These are phyloP conservation scores for Trichoderma sp. DNA, from an alignment of 2,329 filamentous ascomycete genomes.

Conservation along the genomic window DNA sequence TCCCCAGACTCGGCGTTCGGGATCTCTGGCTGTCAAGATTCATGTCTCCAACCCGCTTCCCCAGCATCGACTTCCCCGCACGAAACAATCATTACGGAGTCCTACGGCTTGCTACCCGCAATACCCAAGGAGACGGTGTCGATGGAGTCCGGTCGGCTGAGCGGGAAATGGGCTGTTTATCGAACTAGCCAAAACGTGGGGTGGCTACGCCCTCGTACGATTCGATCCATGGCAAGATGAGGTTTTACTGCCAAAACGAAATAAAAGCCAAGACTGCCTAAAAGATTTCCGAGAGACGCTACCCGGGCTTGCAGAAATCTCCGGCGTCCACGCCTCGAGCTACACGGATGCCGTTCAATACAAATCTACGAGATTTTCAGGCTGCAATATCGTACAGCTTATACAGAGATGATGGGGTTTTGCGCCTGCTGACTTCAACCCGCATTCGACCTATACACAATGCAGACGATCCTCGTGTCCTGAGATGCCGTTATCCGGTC, in stretches of 20 bases:
- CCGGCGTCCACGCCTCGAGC: not conserved
- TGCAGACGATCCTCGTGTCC: not conserved
- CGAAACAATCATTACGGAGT: not conserved
- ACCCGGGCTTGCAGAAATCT: not conserved
- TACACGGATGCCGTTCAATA: not conserved
- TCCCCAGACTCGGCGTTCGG: slow-evolving; percentile 15
- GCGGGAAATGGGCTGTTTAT: slow-evolving; percentile 14
- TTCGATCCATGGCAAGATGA: not conserved
- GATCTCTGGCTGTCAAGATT: slow-evolving; percentile 5
- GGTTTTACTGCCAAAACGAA: not conserved
- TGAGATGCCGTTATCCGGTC: slow-evolving; percentile 10
- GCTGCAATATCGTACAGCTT: not conserved
- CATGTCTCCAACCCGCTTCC: slow-evolving; percentile 3
- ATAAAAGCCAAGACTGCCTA: not conserved
- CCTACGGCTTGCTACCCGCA: slow-evolving; percentile 4
- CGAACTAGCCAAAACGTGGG: slow-evolving; percentile 14
- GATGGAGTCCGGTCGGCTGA: slow-evolving; percentile 14
- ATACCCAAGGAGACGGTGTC: slow-evolving; percentile 3
- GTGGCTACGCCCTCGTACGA: slow-evolving; percentile 11
- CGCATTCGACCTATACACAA: not conserved
- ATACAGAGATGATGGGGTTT: not conserved
- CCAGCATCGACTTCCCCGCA: slow-evolving; percentile 14
- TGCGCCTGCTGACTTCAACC: not conserved
- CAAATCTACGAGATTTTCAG: not conserved
- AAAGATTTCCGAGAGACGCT: not conserved